Evolutionary conservation across 2,329 filamentous ascomycete genomes (phyloP).

Genomic region (Curvularia sp.): DNA sequence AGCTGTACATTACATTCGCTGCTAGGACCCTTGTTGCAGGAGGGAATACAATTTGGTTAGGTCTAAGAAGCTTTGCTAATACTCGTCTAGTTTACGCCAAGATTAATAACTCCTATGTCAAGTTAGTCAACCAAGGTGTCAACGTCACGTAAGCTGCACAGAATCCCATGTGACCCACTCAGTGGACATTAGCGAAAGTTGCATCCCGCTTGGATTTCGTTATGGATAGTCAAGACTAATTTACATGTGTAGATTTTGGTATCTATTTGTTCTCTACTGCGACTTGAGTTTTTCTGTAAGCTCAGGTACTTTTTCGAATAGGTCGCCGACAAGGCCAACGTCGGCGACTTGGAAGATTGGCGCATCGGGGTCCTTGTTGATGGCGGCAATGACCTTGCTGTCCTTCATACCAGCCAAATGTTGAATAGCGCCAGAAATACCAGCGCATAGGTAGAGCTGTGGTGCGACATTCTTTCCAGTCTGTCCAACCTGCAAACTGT

Average conservation of each 20-base stretch:
- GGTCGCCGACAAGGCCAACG: constrained; percentile 90
- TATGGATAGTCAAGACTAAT: neutral
- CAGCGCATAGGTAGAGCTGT: constrained; percentile 91
- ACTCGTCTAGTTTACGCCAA: neutral
- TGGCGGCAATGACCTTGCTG: constrained; percentile 98
- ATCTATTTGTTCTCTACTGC: constrained; percentile 28
- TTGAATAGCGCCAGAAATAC: constrained; percentile 97
- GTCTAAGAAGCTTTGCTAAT: neutral
- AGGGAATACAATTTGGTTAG: neutral
- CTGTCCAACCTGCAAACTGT: constrained; percentile 97
- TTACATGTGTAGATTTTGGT: constrained; percentile 1
- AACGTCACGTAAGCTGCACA: neutral
- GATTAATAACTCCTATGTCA: neutral
- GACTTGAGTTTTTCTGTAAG: constrained; percentile 90
- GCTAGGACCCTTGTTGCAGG: neutral
- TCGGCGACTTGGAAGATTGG: constrained; percentile 99
- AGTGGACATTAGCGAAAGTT: neutral
- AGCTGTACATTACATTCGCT: neutral
- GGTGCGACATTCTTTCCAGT: constrained; percentile 98
- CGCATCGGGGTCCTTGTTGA: constrained; percentile 97
- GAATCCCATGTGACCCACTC: neutral
- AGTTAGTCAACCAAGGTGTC: constrained; percentile 1
- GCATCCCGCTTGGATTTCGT: neutral
- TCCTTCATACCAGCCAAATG: constrained; percentile 99
- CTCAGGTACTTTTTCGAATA: constrained; percentile 95